A percentile compares a stretch with the other conserved stretches of the same genome.
phyloP scores from a whole-genome alignment of 192 early-diverging fungal genomes.

The Gaertneriomyces sp. region DNA sequence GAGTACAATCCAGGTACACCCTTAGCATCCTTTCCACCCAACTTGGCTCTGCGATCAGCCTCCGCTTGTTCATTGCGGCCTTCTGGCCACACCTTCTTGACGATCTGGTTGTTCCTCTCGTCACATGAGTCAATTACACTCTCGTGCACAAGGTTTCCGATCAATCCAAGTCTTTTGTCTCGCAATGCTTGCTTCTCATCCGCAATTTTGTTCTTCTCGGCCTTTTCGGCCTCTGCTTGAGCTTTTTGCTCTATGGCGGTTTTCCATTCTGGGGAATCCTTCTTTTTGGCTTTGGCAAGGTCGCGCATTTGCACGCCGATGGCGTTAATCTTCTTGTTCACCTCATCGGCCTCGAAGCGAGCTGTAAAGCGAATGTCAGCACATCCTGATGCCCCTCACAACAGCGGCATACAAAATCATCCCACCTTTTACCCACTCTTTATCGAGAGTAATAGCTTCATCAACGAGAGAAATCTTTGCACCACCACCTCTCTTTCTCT shows the following conservation, averaged over 20 bases:
- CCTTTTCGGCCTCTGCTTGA: slow-evolving; percentile 69
- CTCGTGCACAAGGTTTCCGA: slow-evolving; percentile 96
- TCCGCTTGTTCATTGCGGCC: slow-evolving; percentile 41
- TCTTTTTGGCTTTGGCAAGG: slow-evolving; percentile 73
- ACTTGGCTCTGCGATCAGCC: slow-evolving; percentile 24
- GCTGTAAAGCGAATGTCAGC: slow-evolving; percentile 44
- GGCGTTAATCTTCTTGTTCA: slow-evolving; percentile 88
- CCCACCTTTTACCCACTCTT: slow-evolving; percentile 84
- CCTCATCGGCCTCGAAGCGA: slow-evolving; percentile 79
- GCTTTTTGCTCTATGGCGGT: slow-evolving; percentile 70
- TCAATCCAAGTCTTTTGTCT: slow-evolving; percentile 55
- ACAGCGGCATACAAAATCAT: slow-evolving; percentile 1
- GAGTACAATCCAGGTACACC: slow-evolving; percentile 53
- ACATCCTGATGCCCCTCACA: background rate
- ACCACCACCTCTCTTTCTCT: slow-evolving; percentile 77
- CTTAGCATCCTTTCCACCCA: slow-evolving; percentile 46
- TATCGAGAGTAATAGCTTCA: slow-evolving; percentile 83
- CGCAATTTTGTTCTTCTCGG: slow-evolving; percentile 48
- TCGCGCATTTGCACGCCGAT: slow-evolving; percentile 86
- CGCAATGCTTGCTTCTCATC: slow-evolving; percentile 65
- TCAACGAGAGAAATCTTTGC: slow-evolving; percentile 78
- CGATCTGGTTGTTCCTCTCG: slow-evolving; percentile 62
- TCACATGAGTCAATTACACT: slow-evolving; percentile 80
- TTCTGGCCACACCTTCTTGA: slow-evolving; percentile 56
- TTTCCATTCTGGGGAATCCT: slow-evolving; percentile 20